Evolutionary conservation across 2,329 filamentous ascomycete genomes (phyloP), one percentile per base, ranked within the genome.

Genomic region (Sordariomycetes sp.): DNA sequence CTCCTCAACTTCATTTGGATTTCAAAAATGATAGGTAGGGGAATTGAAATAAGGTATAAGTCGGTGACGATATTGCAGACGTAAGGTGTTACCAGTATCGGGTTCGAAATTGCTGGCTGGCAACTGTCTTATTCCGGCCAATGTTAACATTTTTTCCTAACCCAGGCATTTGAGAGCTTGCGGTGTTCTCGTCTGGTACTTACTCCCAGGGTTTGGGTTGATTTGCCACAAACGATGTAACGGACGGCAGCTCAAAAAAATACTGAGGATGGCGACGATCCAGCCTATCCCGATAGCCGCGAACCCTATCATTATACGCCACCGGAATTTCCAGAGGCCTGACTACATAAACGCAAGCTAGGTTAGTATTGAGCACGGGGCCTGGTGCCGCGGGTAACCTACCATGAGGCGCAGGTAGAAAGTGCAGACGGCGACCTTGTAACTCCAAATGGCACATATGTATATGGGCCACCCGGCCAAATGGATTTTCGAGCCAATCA

Each of bases 191-290:
- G n/a, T n/a, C n/a, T n/a, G n/a, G n/a, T n/a, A 70, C 75, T 62
- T 63, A 79, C 76, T 74, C 12, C 80, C 79, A 0, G 80, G 80
- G 34, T 84, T 66, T 0, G 81, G 81, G 56, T 75, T 68, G 54
- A 84, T 81, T 64, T 84, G 79, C 79, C 80, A 84, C 62, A 79
- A 78, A 45, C 72, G 73, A 28, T 68, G 61, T 56, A 84, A 73
- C 0, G 79, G 79, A 25, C 70, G 70, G 61, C 81, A 84, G 8
- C 74, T 73, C 2, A 78, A 67, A 15, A 81, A 70, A 39, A 82
- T 72, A 3, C 75, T 74, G 36, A 76, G 68, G 32, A 79, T 66
- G 5, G 74, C 74, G 0, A 70, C 70, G 32, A 82, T 57, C 60
- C 76, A 84, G 3, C 76, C 81, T 2, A 61, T 61, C 1, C 68